These are phyloP conservation scores for Poterioochromonas sp. DNA, from an alignment of 352 stramenopile genomes.

Conservation along the genomic window DNA sequence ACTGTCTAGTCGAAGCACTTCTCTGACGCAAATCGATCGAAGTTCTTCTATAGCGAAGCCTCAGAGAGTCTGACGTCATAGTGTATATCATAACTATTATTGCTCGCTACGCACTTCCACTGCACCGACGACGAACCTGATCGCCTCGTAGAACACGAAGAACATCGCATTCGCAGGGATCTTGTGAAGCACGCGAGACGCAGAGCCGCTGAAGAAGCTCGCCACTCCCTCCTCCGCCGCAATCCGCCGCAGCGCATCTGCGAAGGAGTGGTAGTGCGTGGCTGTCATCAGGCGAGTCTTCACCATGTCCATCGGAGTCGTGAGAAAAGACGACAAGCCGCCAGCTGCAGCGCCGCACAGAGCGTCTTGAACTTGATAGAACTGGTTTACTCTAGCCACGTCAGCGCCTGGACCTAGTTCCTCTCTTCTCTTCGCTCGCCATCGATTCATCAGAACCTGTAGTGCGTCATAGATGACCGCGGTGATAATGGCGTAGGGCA, in stretches of 20 bases:
- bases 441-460: conserved; percentile 45
- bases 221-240: conserved; percentile 12
- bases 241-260: neutral
- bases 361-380: conserved; percentile 51
- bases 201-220: conserved; percentile 60
- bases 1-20: too few species aligned
- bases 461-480: conserved; percentile 64
- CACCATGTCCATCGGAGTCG: conserved; percentile 95
- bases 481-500: conserved; percentile 69
- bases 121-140: conserved; percentile 51
- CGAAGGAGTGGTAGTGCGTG: conserved; percentile 32
- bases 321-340: conserved; percentile 83
- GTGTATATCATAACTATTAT: neutral
- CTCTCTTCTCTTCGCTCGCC: neutral
- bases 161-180: conserved; percentile 67
- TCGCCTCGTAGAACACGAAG: conserved; percentile 70
- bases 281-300: conserved; percentile 92
- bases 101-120: conserved; percentile 4
- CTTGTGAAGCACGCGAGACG: conserved; percentile 64
- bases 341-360: conserved; percentile 86
- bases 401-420: neutral
- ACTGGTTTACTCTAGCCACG: conserved; percentile 27
- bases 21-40: too few species aligned
- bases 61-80: too few species aligned
- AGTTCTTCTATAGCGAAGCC: too few species aligned